These are phyloP conservation scores for Naganishia randhawae DNA, from an alignment of 768 basidiomycete genomes.

Conservation along the genomic window DNA sequence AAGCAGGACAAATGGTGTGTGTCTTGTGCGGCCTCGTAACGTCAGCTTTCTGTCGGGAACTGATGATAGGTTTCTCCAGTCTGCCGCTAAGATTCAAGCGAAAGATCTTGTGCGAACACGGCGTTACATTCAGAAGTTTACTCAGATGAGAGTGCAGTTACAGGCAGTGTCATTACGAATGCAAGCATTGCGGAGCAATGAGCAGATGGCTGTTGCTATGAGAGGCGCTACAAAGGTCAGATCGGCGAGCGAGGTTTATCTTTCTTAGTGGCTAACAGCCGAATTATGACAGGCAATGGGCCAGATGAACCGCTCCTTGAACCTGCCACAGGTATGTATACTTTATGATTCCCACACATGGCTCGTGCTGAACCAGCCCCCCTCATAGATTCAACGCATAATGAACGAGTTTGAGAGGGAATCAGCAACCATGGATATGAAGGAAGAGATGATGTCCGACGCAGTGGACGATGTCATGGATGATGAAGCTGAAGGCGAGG, in stretches of 20 bases:
- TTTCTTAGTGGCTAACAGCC: background rate
- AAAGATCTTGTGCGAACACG: conserved; percentile 96
- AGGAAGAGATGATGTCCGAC: conserved; percentile 99
- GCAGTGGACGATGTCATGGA: conserved; percentile 97
- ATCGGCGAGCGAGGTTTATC: background rate
- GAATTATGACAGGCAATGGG: conserved; percentile 75
- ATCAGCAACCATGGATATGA: conserved; percentile 99
- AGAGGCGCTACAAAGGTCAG: conserved; percentile 86
- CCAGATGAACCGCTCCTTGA: conserved; percentile 92
- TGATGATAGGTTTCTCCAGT: conserved; percentile 56
- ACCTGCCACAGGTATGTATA: conserved; percentile 62
- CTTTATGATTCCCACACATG: background rate
- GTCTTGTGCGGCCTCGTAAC: background rate
- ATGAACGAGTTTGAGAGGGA: conserved; percentile 99
- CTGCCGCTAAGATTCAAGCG: conserved; percentile 98
- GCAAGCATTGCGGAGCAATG: conserved; percentile 92
- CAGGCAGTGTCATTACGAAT: conserved; percentile 93
- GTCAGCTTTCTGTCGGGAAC: background rate
- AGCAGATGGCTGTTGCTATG: conserved; percentile 99
- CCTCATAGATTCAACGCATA: conserved; percentile 74
- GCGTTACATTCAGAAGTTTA: conserved; percentile 94
- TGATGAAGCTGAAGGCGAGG: conserved; percentile 68
- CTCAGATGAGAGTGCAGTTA: conserved; percentile 96
- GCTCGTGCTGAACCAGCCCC: background rate
- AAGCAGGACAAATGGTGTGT: conserved; percentile 84